Evolutionary conservation across 2,329 filamentous ascomycete genomes (phyloP), one percentile per base, ranked within the genome.

Genomic region (Exophiala phaeomuriformis): DNA sequence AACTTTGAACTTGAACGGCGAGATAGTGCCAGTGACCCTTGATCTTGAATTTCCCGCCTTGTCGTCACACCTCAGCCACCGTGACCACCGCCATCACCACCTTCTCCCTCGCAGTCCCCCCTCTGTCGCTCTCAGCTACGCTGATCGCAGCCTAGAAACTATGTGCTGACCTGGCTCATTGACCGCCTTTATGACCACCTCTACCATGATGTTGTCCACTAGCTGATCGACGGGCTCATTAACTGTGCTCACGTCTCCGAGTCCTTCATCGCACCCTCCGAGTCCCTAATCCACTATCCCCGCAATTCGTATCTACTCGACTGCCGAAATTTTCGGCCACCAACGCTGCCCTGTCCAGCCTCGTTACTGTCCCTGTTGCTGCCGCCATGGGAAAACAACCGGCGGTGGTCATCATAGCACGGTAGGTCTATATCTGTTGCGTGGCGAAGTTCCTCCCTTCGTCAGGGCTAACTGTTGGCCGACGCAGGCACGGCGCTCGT

Each of bases 401-500:
- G 6, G 65, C 69, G 5, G 69, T 71, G 29, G 65, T 74, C 47
- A 67, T 73, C 46, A 71, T 74, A 53, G 71, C 66, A 41, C 69
- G 72, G 72, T 74, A 63, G 35, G 59, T 27, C 5, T 44, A 5
- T 12, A 19, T 19, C 19, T 19, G 19, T 19, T 19, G 19, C 19
- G 19, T 19, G 19, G 19, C 19, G 19, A 19, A 19, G 19, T 19
- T 19, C 19, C 19, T 33, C 10, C 19, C 37, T n/a, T 28, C n/a
- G 35, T 53, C 12, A 27, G 6, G 5, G 19, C 35, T 47, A 27
- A 46, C 46, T n/a, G 35, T 30, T 46, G 4, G 9, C 43, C 35
- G 30, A n/a, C 43, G 43, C 55, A 84, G 93, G 71, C 93, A 98
- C 71, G 93, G 93, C 66, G 88, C 90, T 64, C 86, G 93, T 62